Percentiles rank a stretch among this genome's conserved stretches.
phyloP scores from a whole-genome alignment of 1,284 basidiomycete species.

The Moesziomyces sp. region DNA sequence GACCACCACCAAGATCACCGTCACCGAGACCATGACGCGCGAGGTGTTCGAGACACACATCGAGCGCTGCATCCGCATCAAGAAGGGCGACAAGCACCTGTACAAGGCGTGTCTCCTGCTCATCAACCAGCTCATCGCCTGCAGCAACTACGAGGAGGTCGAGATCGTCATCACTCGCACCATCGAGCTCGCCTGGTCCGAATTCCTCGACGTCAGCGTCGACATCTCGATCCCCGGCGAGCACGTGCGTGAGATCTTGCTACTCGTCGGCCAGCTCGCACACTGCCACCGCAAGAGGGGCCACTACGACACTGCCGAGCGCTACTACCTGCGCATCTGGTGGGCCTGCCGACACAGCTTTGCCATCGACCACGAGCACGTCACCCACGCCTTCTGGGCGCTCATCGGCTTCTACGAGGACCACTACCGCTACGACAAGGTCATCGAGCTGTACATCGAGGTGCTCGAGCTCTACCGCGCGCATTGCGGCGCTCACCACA shows the following conservation, averaged over 20 bases:
- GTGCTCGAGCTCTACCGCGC: slow-evolving; percentile 4
- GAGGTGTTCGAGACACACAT: slow-evolving; percentile 15
- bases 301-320: not conserved
- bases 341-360: slow-evolving; percentile 5
- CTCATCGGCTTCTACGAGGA: slow-evolving; percentile 4
- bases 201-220: slow-evolving; percentile 4
- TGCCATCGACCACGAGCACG: slow-evolving; percentile 4
- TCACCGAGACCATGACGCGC: slow-evolving; percentile 8
- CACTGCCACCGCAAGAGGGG: slow-evolving; percentile 6
- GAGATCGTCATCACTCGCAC: slow-evolving; percentile 4
- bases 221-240: slow-evolving; percentile 12
- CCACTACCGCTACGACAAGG: slow-evolving; percentile 10
- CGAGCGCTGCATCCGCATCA: slow-evolving; percentile 6
- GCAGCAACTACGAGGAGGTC: slow-evolving; percentile 4
- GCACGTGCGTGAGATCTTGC: slow-evolving; percentile 1
- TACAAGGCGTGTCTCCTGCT: slow-evolving; percentile 7
- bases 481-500: slow-evolving; percentile 3
- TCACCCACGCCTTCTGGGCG: slow-evolving; percentile 1
- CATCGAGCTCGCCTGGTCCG: slow-evolving; percentile 1
- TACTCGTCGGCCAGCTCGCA: slow-evolving; percentile 1
- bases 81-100: slow-evolving; percentile 7
- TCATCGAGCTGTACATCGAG: slow-evolving; percentile 5
- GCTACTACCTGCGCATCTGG: slow-evolving; percentile 10
- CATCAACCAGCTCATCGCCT: not conserved
- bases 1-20: slow-evolving; percentile 8